Evolutionary conservation across 805 yeast species (phyloP).

Genomic region (Starmera quercuum): DNA sequence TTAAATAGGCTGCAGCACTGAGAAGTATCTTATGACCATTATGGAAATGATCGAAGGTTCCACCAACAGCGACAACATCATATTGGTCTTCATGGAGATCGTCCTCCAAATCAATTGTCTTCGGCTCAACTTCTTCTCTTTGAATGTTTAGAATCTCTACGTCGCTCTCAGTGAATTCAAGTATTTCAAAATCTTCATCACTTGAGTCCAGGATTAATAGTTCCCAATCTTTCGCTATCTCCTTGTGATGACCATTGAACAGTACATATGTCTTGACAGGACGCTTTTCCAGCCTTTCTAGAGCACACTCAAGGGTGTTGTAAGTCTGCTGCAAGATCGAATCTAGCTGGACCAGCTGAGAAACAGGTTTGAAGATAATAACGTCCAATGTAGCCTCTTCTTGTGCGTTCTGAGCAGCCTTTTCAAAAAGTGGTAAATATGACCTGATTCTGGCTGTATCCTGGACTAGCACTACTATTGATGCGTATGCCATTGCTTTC

Average conservation of each 20-base stretch:
- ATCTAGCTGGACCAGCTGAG: too few relatives aligned
- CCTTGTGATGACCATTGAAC: slow-evolving; percentile 17
- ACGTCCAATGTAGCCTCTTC: too few relatives aligned
- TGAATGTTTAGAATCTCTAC: slow-evolving; percentile 6
- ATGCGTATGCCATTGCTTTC: too few relatives aligned
- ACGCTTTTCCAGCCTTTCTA: slow-evolving; percentile 4
- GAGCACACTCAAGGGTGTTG: neutral
- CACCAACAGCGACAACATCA: slow-evolving; percentile 67
- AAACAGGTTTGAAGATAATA: too few relatives aligned
- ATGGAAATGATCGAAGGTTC: slow-evolving; percentile 94
- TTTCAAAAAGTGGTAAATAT: slow-evolving; percentile 13
- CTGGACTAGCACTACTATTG: slow-evolving; percentile 10
- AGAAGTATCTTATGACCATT: slow-evolving; percentile 89
- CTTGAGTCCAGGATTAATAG: slow-evolving; percentile 8
- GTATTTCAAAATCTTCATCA: slow-evolving; percentile 7
- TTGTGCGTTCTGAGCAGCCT: too few relatives aligned
- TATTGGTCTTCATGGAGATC: slow-evolving; percentile 19
- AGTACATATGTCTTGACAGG: slow-evolving; percentile 12
- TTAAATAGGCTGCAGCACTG: slow-evolving; percentile 60
- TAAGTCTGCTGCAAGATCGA: too few relatives aligned
- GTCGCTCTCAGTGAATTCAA: slow-evolving; percentile 5
- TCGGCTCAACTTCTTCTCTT: neutral
- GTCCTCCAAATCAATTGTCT: slow-evolving; percentile 7
- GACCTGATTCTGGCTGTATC: slow-evolving; percentile 12
- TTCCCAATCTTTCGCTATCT: slow-evolving; percentile 14